Conservation (phyloP, 176 grass and related monocot species). For the Triticum turgidum region DNA sequence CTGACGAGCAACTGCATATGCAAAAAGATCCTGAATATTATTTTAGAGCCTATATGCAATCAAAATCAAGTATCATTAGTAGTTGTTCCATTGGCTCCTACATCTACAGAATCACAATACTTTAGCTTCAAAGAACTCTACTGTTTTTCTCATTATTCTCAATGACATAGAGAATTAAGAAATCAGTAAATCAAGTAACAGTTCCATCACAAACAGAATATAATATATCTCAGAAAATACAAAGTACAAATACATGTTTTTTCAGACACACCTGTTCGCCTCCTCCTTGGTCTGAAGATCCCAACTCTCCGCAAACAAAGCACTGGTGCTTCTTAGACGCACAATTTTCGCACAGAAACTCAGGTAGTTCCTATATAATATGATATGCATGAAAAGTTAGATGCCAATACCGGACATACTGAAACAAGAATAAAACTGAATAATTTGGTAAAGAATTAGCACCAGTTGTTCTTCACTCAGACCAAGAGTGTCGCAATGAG, state of each 20-base stretch:
- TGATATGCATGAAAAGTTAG: neutral
- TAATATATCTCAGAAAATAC: neutral
- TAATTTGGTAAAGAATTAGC: slow-evolving; percentile 6
- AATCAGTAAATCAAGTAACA: neutral
- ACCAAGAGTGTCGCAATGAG: slow-evolving; percentile 20
- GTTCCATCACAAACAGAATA: neutral
- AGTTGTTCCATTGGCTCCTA: neutral
- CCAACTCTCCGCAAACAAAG: neutral
- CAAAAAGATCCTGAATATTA: neutral
- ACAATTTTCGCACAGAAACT: slow-evolving; percentile 44
- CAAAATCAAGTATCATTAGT: neutral
- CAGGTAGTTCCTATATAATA: slow-evolving; percentile 20
- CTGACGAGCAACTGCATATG: neutral
- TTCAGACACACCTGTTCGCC: no score
- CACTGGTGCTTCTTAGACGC: slow-evolving; percentile 9
- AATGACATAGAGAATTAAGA: neutral
- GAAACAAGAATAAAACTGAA: slow-evolving; percentile 21
- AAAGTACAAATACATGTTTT: neutral
- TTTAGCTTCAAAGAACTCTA: neutral
- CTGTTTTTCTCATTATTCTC: neutral
- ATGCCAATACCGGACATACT: neutral
- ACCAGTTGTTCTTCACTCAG: slow-evolving; percentile 13
- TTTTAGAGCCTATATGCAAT: neutral
- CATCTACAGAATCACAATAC: neutral
- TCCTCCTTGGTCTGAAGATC: neutral